A percentile compares a stretch with the other conserved stretches of the same genome.
These are phyloP conservation scores for Sanghuangporus weigelae DNA, from an alignment of 1,284 basidiomycete species.

Conservation along the genomic window DNA sequence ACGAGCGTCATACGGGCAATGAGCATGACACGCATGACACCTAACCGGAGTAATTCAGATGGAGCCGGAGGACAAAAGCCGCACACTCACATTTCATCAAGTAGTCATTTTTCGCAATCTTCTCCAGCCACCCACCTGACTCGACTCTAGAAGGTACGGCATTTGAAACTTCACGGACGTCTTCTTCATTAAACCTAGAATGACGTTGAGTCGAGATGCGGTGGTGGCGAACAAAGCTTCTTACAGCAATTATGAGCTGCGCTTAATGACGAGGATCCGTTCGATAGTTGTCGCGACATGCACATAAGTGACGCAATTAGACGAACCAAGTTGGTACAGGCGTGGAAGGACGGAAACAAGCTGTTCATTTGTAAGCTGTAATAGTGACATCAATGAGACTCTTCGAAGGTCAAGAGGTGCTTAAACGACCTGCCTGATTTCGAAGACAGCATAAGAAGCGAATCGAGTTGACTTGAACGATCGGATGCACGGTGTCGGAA, in stretches of 20 bases:
- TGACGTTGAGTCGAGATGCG: slow-evolving; percentile 17
- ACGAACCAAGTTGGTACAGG: slow-evolving; percentile 73
- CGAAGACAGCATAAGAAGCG: slow-evolving; percentile 92
- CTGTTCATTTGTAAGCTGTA: slow-evolving; percentile 89
- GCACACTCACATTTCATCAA: slow-evolving; percentile 85
- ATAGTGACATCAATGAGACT: not conserved
- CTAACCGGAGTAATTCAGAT: slow-evolving; percentile 43
- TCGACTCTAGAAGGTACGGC: slow-evolving; percentile 82
- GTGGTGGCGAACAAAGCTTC: slow-evolving; percentile 24
- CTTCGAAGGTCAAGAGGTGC: not conserved
- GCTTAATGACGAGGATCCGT: slow-evolving; percentile 84
- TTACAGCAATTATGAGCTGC: slow-evolving; percentile 62
- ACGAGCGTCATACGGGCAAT: slow-evolving; percentile 80
- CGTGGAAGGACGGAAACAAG: slow-evolving; percentile 87
- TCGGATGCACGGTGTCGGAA: slow-evolving; percentile 71
- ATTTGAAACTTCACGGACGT: slow-evolving; percentile 81
- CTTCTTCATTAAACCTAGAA: slow-evolving; percentile 76
- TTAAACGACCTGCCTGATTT: slow-evolving; percentile 63
- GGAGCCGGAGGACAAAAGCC: not conserved
- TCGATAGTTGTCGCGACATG: slow-evolving; percentile 91
- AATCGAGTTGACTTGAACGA: slow-evolving; percentile 95
- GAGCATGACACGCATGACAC: slow-evolving; percentile 88
- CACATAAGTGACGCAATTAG: slow-evolving; percentile 83
- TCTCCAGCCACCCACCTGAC: slow-evolving; percentile 78
- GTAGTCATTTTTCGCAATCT: slow-evolving; percentile 97